Percentiles rank a stretch among this genome's conserved stretches.
phyloP scores from a whole-genome alignment of 305 asterid genomes.

The Fraxinus paxiana region DNA sequence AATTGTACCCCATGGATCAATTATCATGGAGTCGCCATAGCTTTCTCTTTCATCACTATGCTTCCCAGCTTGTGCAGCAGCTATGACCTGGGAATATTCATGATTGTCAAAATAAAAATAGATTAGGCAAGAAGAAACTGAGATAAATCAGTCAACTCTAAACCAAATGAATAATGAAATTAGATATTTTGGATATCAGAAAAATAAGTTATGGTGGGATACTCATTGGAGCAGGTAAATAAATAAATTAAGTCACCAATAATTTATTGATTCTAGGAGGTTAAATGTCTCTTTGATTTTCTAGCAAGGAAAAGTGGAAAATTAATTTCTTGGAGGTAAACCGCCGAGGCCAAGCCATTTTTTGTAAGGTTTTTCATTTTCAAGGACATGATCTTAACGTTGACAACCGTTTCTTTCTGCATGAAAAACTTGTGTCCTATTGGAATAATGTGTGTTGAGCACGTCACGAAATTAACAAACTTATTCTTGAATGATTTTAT shows the following conservation, averaged over 20 bases:
- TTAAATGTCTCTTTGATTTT: neutral
- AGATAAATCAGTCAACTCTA: neutral
- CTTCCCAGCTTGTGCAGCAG: conserved; percentile 89
- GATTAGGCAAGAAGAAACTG: neutral
- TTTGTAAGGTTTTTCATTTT: neutral
- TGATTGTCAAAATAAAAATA: conserved; percentile 7
- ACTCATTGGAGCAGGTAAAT: neutral
- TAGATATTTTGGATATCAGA: neutral
- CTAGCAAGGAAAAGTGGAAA: neutral
- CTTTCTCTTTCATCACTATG: conserved; percentile 79
- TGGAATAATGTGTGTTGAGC: neutral
- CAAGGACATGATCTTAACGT: neutral
- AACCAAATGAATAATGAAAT: neutral
- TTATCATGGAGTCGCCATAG: conserved; percentile 73
- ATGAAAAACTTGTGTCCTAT: neutral
- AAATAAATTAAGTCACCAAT: neutral
- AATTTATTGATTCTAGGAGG: neutral
- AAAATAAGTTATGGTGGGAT: neutral
- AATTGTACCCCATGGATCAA: conserved; percentile 91
- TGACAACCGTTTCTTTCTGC: neutral
- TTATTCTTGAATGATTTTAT: neutral
- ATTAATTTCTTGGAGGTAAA: conserved; percentile 2
- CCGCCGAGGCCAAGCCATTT: neutral
- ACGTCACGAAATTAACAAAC: neutral
- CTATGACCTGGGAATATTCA: conserved; percentile 48